A percentile compares a stretch with the other conserved stretches of the same genome.
Evolutionary conservation across 163 green algal species (phyloP).

Genomic region (Prototheca cutis): DNA sequence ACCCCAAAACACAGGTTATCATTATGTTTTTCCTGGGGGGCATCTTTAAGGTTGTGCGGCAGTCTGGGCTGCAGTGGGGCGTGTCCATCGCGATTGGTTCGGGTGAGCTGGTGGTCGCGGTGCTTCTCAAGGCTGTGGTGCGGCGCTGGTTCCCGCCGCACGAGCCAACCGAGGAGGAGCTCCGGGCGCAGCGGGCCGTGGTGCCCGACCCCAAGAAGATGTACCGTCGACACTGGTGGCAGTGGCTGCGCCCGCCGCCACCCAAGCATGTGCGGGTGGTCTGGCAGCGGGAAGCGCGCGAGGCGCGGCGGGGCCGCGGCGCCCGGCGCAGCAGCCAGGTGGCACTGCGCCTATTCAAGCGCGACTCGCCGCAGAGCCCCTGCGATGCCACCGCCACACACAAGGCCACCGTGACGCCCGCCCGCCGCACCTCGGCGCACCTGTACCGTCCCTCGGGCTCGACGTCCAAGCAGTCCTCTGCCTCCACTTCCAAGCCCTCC

Average conservation of each 20-base stretch:
- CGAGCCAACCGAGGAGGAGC: neutral
- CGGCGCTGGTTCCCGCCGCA: conserved; percentile 5
- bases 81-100: conserved; percentile 31
- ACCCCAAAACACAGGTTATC: conserved; percentile 40
- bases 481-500: too few relatives aligned
- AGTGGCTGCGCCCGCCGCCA: neutral
- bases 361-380: too few relatives aligned
- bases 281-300: too few relatives aligned
- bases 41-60: conserved; percentile 41
- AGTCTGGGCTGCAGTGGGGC: conserved; percentile 35
- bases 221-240: conserved; percentile 4
- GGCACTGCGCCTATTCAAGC: too few relatives aligned
- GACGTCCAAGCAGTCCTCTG: too few relatives aligned
- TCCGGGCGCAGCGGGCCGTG: neutral
- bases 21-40: conserved; percentile 41
- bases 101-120: conserved; percentile 20
- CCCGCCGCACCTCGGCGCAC: too few relatives aligned
- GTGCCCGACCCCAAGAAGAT: neutral
- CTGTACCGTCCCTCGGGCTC: too few relatives aligned
- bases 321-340: too few relatives aligned
- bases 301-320: too few relatives aligned
- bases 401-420: too few relatives aligned
- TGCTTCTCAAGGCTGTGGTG: conserved; percentile 31
- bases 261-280: neutral
- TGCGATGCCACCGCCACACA: too few relatives aligned